Percentiles rank a stretch among this genome's conserved stretches.
Conservation (phyloP, 371 early-diverging fungal species). For the Haplosporangium sp. region DNA sequence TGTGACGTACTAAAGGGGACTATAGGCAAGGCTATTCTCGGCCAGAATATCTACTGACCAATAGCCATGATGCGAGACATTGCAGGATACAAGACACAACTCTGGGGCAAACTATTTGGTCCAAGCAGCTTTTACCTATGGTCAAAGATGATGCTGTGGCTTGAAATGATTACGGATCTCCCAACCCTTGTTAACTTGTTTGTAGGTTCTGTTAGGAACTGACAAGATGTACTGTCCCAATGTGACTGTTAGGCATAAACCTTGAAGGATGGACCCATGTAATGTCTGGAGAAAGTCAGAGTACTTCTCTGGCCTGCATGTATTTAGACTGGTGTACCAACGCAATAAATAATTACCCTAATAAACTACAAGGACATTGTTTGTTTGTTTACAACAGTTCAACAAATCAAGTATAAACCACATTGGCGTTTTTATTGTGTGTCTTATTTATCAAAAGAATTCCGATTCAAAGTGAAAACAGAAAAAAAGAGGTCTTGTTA, state of each 20-base stretch:
- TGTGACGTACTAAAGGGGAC: not conserved
- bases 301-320: too few relatives aligned
- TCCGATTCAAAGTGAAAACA: not conserved
- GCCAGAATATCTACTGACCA: conserved; percentile 5
- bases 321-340: too few relatives aligned
- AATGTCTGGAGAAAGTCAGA: not conserved
- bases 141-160: conserved; percentile 46
- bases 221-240: too few relatives aligned
- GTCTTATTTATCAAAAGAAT: not conserved
- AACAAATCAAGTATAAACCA: not conserved
- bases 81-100: conserved; percentile 31
- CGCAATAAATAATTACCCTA: too few relatives aligned
- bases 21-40: conserved; percentile 27
- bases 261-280: conserved; percentile 19
- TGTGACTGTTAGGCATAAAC: conserved; percentile 8
- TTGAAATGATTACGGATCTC: conserved; percentile 29
- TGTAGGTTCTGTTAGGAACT: conserved; percentile 10
- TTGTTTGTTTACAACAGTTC: too few relatives aligned
- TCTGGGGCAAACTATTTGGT: conserved; percentile 26
- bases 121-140: conserved; percentile 24
- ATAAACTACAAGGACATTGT: too few relatives aligned
- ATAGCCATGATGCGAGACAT: conserved; percentile 37
- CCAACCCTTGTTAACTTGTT: conserved; percentile 6
- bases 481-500: not conserved
- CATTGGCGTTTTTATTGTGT: not conserved